Conservation (phyloP, 2,329 filamentous ascomycete genomes). For the Penicillium sp. region DNA sequence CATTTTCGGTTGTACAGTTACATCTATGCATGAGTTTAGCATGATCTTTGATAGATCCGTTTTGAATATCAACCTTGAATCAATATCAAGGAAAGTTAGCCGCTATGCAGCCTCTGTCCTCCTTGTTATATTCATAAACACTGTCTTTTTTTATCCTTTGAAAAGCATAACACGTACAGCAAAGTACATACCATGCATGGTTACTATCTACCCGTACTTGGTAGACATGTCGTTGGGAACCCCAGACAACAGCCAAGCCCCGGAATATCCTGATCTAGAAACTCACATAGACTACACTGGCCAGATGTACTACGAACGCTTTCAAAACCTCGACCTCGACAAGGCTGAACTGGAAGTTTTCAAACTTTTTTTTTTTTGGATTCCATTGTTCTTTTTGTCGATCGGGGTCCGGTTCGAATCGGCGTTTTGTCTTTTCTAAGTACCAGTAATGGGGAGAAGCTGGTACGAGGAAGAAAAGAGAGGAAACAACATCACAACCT, state of each 20-base stretch:
- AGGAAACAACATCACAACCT: slow-evolving; percentile 29
- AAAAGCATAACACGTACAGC: not conserved
- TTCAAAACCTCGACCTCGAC: slow-evolving; percentile 13
- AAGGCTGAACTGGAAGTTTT: slow-evolving; percentile 27
- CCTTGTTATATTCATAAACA: too few species aligned
- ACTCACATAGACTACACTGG: slow-evolving; percentile 6
- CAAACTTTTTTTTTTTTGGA: slow-evolving; percentile 26
- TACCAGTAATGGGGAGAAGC: slow-evolving; percentile 9
- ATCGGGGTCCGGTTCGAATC: slow-evolving; percentile 17
- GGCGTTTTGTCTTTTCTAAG: slow-evolving; percentile 19
- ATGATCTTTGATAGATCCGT: not conserved
- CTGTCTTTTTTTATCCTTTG: too few species aligned
- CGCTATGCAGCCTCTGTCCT: not conserved
- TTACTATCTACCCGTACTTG: not conserved
- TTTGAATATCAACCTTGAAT: not conserved
- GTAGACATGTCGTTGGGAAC: not conserved
- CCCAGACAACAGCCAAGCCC: not conserved
- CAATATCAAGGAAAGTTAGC: not conserved
- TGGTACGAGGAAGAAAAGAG: slow-evolving; percentile 16
- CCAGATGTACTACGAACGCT: slow-evolving; percentile 9
- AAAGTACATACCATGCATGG: not conserved
- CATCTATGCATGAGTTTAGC: not conserved
- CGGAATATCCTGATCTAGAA: not conserved
- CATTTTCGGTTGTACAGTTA: not conserved
- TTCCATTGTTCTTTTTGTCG: slow-evolving; percentile 29